Base-by-base conservation (phyloP, 768 basidiomycete genomes). In the Trametes coccinea region DNA sequence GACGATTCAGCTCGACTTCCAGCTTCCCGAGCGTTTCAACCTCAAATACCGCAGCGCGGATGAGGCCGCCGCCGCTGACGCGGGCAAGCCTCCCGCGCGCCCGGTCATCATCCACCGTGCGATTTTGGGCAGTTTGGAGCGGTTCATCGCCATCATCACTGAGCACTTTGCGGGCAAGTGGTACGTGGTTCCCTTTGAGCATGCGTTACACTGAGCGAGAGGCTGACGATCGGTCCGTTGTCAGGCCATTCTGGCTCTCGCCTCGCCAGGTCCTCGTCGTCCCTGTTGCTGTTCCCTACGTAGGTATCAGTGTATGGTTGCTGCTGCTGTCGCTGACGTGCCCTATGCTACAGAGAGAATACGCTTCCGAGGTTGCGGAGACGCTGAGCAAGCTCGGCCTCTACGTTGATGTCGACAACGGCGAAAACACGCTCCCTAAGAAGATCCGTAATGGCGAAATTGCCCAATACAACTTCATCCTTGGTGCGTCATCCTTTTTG, bases 61-160 rank as follows among this genome's bases (percentile, higher is more conserved):
- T 61, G 89, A 89, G 55, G 80, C 84, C 37, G 80, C 82, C n/a
- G 80, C 77, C 65, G 72, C 78, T 7, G 81, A 80, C 67, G 56
- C 61, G 52, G 61, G 61, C 56, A 82, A 78, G 66, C 80, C 82
- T 0, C 82, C 83, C 5, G 80, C 86, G 50, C 79, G 94, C 46
- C 97, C 97, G 11, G 97, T 98, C 69, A 98, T 99, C 80, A 97
- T 99, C 66, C 97, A 98, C 75, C 90, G 97, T 63, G 96, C 97
- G 1, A 94, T 98, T 72, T 72, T 98, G 61, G 97, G 97, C 34
- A 92, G 89, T 71, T 72, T 99, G 33, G 97, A 99, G 75, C 82
- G 97, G 1, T 98, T 98, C 79, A 93, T 97, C 55, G 95, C 93
- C 46, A 98, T 98, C 70, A 87, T 95, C 64, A 98, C 94, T 3